phyloP scores from a whole-genome alignment of 805 yeast genomes.

The Candida pseudofarinosa region DNA sequence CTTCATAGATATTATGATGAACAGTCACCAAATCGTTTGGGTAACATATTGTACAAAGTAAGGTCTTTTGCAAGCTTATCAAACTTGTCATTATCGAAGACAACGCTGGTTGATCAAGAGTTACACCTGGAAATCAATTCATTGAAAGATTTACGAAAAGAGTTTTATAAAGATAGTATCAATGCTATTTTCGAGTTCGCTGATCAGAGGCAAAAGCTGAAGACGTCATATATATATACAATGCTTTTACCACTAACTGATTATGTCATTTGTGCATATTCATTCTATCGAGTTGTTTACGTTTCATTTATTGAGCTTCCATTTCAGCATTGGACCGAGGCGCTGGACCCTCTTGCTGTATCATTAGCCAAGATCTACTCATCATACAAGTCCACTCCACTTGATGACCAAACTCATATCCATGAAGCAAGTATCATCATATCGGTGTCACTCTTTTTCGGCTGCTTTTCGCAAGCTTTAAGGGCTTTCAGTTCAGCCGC shows the following conservation, averaged over 20 bases:
- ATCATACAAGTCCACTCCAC: conserved; percentile 21
- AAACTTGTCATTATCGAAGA: conserved; percentile 4
- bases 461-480: conserved; percentile 63
- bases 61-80: conserved; percentile 39
- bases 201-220: conserved; percentile 9
- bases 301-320: conserved; percentile 42
- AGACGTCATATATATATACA: background rate
- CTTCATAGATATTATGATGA: conserved; percentile 4
- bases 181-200: conserved; percentile 14
- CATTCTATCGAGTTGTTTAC: conserved; percentile 44
- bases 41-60: conserved; percentile 34
- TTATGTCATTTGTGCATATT: conserved; percentile 40
- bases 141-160: conserved; percentile 25
- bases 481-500: conserved; percentile 55
- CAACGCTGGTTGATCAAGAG: conserved; percentile 26
- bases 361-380: conserved; percentile 41
- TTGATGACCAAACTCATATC: conserved; percentile 37
- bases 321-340: conserved; percentile 9
- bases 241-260: conserved; percentile 10
- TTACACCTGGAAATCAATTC: conserved; percentile 38
- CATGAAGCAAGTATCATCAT: conserved; percentile 48
- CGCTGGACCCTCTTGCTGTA: conserved; percentile 29
- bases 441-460: conserved; percentile 55
- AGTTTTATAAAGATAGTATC: conserved; percentile 28
- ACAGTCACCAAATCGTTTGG: conserved; percentile 15